Evolutionary conservation across 164 flowering plant species (phyloP), one percentile per base, ranked within the genome.

Genomic region (Stephania cephalantha): DNA sequence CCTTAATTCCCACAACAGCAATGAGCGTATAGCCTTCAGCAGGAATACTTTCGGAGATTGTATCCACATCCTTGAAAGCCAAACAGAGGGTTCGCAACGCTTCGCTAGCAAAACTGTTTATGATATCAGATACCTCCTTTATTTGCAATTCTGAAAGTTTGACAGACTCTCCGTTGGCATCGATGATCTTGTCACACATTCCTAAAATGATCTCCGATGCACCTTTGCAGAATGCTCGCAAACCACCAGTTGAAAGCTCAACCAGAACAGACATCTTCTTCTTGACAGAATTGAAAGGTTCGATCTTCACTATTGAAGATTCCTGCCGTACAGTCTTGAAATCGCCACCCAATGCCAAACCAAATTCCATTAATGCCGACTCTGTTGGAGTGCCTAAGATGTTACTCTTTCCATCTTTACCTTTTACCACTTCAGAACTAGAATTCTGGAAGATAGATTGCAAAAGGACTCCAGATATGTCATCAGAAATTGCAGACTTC

Each of bases 1-100:
- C 74, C 74, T 72, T 72, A 53, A 72, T 72, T 53, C 74, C 74
- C 3, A 72, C 74, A 72, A 72, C 74, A 18, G 67, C 66, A 29
- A 72, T 35, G 2, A 72, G 65, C 25, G 74, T 72, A n/a, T 72
- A 72, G 44, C 74, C 74, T 72, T 72, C 74, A 55, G 74, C 18
- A 29, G 74, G 74, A 31, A 72, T 53, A 42, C 65, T 30, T 20
- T 72, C 64, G 11, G 74, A 72, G 58, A 11, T 55, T 15, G 58
- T 46, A 72, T 52, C 46, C 20, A 55, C 58, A n/a, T 72, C 74
- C 46, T 72, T 72, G 66, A 29, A 72, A 72, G 74, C 74, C 74
- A 72, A 55, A 35, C 74, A 72, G 35, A 72, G 66, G 22, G 74
- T 72, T 53, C 74, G 58, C 53, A 72, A 44, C 31, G 74, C 67